phyloP scores from a whole-genome alignment of 441 rosid species.

The Breynia disticha region DNA sequence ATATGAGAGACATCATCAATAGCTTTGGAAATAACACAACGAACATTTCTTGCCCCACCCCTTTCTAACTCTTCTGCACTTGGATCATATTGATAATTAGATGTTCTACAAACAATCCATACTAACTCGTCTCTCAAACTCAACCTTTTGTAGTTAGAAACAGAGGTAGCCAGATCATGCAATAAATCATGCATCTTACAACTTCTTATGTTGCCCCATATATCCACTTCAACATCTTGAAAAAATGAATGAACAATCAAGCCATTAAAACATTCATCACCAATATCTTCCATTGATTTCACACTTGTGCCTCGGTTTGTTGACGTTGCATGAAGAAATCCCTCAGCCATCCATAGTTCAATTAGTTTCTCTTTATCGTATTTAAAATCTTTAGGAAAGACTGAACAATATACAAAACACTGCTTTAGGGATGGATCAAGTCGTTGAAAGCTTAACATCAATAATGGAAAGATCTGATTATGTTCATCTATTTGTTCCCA shows the following conservation, averaged over 20 bases:
- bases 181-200: constrained; percentile 28
- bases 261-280: constrained; percentile 13
- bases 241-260: constrained; percentile 16
- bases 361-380: neutral
- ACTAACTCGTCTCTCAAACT: no score
- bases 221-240: constrained; percentile 19
- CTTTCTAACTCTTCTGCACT: no score
- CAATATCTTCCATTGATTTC: constrained; percentile 13
- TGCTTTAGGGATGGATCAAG: neutral
- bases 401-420: constrained; percentile 7
- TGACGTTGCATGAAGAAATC: neutral
- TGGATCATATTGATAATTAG: no score
- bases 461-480: neutral
- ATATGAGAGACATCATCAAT: no score
- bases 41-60: no score
- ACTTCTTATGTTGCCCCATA: neutral
- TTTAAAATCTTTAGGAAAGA: constrained; percentile 5
- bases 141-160: constrained; percentile 1
- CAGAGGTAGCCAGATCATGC: constrained; percentile 17
- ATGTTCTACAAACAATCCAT: no score
- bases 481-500: neutral
- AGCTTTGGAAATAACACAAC: no score
- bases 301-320: neutral
- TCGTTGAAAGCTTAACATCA: constrained; percentile 10
- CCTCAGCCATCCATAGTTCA: constrained; percentile 11